These are phyloP conservation scores for Dryas octopetala DNA, from an alignment of 306 rosid species.

Conservation along the genomic window DNA sequence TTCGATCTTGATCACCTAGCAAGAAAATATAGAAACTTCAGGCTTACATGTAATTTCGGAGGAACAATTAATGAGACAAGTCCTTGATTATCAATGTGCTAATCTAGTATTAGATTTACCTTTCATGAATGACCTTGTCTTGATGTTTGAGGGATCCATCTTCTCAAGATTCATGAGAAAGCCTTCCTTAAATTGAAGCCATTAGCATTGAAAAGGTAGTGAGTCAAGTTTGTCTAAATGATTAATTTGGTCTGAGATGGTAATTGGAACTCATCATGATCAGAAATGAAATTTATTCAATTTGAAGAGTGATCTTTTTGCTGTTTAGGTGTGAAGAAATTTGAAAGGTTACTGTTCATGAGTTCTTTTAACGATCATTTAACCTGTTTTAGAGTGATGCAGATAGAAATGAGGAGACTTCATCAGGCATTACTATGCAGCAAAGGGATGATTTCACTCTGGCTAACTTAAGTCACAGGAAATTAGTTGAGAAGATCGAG, in stretches of 20 bases:
- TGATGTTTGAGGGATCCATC: constrained; percentile 62
- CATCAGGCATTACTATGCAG: constrained; percentile 35
- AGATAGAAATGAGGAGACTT: constrained; percentile 47
- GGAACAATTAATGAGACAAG: constrained; percentile 9
- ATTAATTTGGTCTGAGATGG: constrained; percentile 1
- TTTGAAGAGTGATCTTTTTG: constrained; percentile 23
- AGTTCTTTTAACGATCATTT: constrained; percentile 54
- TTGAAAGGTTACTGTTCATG: constrained; percentile 20
- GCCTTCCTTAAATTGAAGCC: constrained; percentile 43
- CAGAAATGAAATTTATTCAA: constrained; percentile 35
- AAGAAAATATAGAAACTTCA: constrained; percentile 19
- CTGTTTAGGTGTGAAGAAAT: constrained; percentile 15
- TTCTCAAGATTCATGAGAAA: constrained; percentile 23
- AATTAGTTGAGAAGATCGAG: constrained; percentile 32
- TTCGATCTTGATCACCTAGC: constrained; percentile 52
- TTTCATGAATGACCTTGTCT: constrained; percentile 43
- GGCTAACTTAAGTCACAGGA: constrained; percentile 24
- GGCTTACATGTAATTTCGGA: constrained; percentile 13
- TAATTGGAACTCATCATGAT: constrained; percentile 26
- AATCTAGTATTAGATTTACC: constrained; percentile 29
- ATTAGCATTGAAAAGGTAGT: constrained; percentile 22
- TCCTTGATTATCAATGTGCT: constrained; percentile 24
- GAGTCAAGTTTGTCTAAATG: constrained; percentile 8
- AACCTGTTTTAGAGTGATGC: constrained; percentile 70
- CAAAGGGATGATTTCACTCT: constrained; percentile 27